Percentiles rank a stretch among this genome's conserved stretches.
Evolutionary conservation across 139 green algal species (phyloP).

Genomic region (Mychonastes homosphaera): DNA sequence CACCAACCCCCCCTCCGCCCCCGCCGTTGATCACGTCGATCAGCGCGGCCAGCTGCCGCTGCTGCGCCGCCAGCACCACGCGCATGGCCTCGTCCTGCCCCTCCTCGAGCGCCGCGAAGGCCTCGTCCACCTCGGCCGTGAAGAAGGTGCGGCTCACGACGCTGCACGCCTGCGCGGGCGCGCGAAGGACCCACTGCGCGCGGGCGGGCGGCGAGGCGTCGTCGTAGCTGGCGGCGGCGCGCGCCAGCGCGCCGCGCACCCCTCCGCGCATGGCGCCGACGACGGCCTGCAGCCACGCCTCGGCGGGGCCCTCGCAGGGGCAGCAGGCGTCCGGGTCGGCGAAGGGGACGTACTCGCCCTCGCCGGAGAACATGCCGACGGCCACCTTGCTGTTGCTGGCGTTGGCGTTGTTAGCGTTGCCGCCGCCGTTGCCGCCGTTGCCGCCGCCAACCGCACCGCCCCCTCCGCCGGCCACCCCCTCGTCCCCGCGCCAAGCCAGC

Average conservation of each 20-base stretch:
- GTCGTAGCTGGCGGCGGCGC: slow-evolving; percentile 77
- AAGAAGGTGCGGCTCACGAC: slow-evolving; percentile 82
- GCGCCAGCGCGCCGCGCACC: no score
- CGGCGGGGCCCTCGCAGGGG: slow-evolving; percentile 66
- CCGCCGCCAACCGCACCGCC: neutral
- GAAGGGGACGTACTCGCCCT: slow-evolving; percentile 81
- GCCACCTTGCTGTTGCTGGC: slow-evolving; percentile 42
- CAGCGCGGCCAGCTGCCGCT: slow-evolving; percentile 66
- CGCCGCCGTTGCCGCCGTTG: neutral
- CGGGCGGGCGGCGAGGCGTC: slow-evolving; percentile 76
- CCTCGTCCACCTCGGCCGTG: slow-evolving; percentile 75
- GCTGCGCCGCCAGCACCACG: slow-evolving; percentile 27
- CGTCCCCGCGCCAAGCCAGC: slow-evolving; percentile 65
- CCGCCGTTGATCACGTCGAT: slow-evolving; percentile 83
- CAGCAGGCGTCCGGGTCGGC: slow-evolving; percentile 42
- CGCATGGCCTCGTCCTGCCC: slow-evolving; percentile 72
- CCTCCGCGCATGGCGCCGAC: slow-evolving; percentile 68
- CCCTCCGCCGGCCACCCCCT: slow-evolving; percentile 14
- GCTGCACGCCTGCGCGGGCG: slow-evolving; percentile 75
- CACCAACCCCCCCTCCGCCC: no score
- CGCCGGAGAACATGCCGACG: slow-evolving; percentile 67
- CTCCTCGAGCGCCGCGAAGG: slow-evolving; percentile 85
- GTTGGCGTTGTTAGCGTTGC: neutral
- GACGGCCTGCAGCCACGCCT: slow-evolving; percentile 69
- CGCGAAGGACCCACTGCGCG: slow-evolving; percentile 74